Conservation (phyloP, 352 stramenopile genomes). For the Globisporangium viniferum region DNA sequence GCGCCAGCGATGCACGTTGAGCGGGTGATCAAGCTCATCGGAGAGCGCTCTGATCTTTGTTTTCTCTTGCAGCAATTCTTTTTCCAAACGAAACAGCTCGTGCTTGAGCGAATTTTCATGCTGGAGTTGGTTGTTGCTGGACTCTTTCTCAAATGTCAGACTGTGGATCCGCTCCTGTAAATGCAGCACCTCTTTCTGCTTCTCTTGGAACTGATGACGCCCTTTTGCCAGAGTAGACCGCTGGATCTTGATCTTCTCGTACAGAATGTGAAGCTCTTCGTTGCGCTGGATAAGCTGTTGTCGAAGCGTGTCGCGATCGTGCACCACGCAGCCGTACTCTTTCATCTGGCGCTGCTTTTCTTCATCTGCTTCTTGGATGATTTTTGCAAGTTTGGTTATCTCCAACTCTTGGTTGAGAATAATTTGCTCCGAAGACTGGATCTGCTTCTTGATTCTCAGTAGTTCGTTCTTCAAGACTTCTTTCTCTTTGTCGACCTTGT, state of each 20-base stretch:
- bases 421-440: slow-evolving; percentile 86
- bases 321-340: slow-evolving; percentile 79
- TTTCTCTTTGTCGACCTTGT: slow-evolving; percentile 93
- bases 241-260: slow-evolving; percentile 93
- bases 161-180: slow-evolving; percentile 61
- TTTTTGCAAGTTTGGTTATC: slow-evolving; percentile 75
- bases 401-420: slow-evolving; percentile 86
- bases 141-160: slow-evolving; percentile 52
- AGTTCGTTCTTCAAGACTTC: slow-evolving; percentile 89
- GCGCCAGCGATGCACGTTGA: slow-evolving; percentile 92
- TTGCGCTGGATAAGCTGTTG: slow-evolving; percentile 87
- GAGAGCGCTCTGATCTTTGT: slow-evolving; percentile 86
- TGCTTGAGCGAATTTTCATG: slow-evolving; percentile 57
- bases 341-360: slow-evolving; percentile 86
- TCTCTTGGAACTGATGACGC: slow-evolving; percentile 71
- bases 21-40: slow-evolving; percentile 87
- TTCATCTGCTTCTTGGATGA: slow-evolving; percentile 90
- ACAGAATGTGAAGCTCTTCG: slow-evolving; percentile 81
- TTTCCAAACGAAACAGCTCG: slow-evolving; percentile 64
- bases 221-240: slow-evolving; percentile 82
- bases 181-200: slow-evolving; percentile 46
- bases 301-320: slow-evolving; percentile 83
- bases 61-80: slow-evolving; percentile 77
- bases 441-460: slow-evolving; percentile 90
- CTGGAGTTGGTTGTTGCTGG: slow-evolving; percentile 60